Conservation (phyloP, 1,284 basidiomycete genomes). For the Caloboletus inedulis region DNA sequence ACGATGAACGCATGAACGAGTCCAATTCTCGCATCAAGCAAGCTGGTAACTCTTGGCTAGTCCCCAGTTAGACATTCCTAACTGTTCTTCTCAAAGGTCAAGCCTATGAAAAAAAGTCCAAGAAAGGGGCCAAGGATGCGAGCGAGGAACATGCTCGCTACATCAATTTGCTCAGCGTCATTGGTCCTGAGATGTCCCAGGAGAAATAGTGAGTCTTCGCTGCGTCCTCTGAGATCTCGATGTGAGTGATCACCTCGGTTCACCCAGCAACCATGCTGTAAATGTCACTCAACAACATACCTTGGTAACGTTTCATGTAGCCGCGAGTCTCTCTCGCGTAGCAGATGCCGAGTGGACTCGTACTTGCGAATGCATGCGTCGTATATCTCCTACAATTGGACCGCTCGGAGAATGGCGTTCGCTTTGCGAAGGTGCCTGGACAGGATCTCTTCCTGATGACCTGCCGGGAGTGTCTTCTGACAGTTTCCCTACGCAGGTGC, state of each 20-base stretch:
- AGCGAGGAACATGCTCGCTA: conserved; percentile 74
- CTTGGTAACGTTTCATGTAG: conserved; percentile 55
- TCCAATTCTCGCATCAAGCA: conserved; percentile 75
- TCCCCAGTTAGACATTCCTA: background rate
- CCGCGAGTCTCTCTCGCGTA: conserved; percentile 60
- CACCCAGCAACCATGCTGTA: conserved; percentile 59
- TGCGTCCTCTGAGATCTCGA: background rate
- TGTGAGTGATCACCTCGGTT: conserved; percentile 9
- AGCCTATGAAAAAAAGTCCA: conserved; percentile 72
- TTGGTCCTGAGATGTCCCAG: conserved; percentile 74
- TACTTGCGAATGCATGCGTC: conserved; percentile 65
- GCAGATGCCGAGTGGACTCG: conserved; percentile 76
- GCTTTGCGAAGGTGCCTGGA: conserved; percentile 73
- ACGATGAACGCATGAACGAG: conserved; percentile 65
- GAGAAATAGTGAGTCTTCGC: conserved; percentile 62
- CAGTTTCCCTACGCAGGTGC: background rate
- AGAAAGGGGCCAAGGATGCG: conserved; percentile 66
- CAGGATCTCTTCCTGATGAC: conserved; percentile 51
- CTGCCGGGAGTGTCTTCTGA: conserved; percentile 39
- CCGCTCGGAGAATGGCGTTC: conserved; percentile 66
- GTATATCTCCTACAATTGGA: conserved; percentile 62
- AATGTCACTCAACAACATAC: conserved; percentile 60
- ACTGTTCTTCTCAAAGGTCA: conserved; percentile 40
- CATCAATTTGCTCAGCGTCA: conserved; percentile 64
- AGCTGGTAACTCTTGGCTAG: conserved; percentile 48